Evolutionary conservation across 805 yeast species (phyloP).

Genomic region (Starmerella etchellsii): DNA sequence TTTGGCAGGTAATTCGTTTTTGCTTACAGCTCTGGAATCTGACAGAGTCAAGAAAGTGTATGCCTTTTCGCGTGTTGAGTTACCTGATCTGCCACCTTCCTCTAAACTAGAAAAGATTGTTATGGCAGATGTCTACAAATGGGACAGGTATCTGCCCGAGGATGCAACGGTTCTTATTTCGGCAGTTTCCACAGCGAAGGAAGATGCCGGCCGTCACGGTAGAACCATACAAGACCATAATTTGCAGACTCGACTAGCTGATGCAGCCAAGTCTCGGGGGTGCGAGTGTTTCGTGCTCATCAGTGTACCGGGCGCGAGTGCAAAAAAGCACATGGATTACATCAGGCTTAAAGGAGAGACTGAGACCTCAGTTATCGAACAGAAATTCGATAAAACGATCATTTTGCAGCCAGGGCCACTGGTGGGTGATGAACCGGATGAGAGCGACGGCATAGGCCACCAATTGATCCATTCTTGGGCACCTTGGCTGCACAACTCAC

Average conservation of each 20-base stretch:
- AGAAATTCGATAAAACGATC: conserved; percentile 58
- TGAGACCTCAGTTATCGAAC: conserved; percentile 50
- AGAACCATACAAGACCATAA: conserved; percentile 67
- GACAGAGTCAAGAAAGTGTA: conserved; percentile 32
- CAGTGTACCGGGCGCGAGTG: conserved; percentile 52
- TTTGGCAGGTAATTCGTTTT: conserved; percentile 49
- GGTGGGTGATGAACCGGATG: conserved; percentile 41
- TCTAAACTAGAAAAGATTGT: conserved; percentile 31
- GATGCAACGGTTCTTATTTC: conserved; percentile 38
- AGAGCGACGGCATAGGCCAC: conserved; percentile 10
- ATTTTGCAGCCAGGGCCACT: conserved; percentile 67
- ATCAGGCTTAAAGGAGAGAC: conserved; percentile 58
- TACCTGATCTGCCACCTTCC: conserved; percentile 1
- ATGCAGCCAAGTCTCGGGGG: conserved; percentile 59
- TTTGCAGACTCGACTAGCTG: conserved; percentile 52
- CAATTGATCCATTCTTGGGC: conserved; percentile 30
- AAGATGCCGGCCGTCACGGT: conserved; percentile 50
- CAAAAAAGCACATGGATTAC: conserved; percentile 48
- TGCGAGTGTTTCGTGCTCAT: conserved; percentile 55
- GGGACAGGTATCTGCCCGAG: conserved; percentile 35
- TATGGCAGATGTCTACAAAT: conserved; percentile 36
- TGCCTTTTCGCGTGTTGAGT: conserved; percentile 28
- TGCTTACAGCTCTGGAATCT: conserved; percentile 34
- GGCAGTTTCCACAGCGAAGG: conserved; percentile 64
- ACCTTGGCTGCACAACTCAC: conserved; percentile 23